Percentiles rank a stretch among this genome's conserved stretches.
phyloP scores from a whole-genome alignment of 495 filamentous ascomycete species.

The Lophiostoma macrostomum region DNA sequence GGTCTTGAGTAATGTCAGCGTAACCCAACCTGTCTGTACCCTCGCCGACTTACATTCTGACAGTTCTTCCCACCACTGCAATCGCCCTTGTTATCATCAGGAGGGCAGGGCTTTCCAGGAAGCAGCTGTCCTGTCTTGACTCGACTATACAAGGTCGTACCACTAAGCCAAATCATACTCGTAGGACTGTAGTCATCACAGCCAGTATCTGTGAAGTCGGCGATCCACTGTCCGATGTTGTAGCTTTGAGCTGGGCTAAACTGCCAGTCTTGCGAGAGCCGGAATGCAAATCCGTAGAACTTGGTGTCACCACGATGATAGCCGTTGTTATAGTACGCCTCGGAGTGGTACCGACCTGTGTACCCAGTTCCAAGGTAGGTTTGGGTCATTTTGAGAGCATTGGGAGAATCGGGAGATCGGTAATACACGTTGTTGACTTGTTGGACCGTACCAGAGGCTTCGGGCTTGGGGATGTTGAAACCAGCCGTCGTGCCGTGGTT shows the following conservation, averaged over 20 bases:
- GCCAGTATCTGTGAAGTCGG: slow-evolving; percentile 48
- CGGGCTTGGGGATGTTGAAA: slow-evolving; percentile 48
- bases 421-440: slow-evolving; percentile 48
- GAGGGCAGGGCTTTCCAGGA: slow-evolving; percentile 39
- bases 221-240: slow-evolving; percentile 58
- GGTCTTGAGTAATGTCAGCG: no score
- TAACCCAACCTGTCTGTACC: no score
- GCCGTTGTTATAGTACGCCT: slow-evolving; percentile 47
- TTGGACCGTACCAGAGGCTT: slow-evolving; percentile 46
- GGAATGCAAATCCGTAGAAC: slow-evolving; percentile 58
- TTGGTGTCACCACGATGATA: slow-evolving; percentile 51
- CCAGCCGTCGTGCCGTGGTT: slow-evolving; percentile 51
- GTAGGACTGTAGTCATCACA: slow-evolving; percentile 55
- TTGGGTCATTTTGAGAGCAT: slow-evolving; percentile 54
- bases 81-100: slow-evolving; percentile 40
- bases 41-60: no score
- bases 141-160: slow-evolving; percentile 48
- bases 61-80: no score
- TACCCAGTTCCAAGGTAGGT: slow-evolving; percentile 48
- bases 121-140: slow-evolving; percentile 49
- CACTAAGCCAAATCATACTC: slow-evolving; percentile 53
- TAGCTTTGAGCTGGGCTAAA: slow-evolving; percentile 49
- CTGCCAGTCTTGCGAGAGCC: slow-evolving; percentile 51
- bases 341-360: slow-evolving; percentile 55
- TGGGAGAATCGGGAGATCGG: slow-evolving; percentile 39